Percentiles rank a stretch among this genome's conserved stretches.
Conservation (phyloP, 495 filamentous ascomycete species). For the Podospora pseudoanserina region DNA sequence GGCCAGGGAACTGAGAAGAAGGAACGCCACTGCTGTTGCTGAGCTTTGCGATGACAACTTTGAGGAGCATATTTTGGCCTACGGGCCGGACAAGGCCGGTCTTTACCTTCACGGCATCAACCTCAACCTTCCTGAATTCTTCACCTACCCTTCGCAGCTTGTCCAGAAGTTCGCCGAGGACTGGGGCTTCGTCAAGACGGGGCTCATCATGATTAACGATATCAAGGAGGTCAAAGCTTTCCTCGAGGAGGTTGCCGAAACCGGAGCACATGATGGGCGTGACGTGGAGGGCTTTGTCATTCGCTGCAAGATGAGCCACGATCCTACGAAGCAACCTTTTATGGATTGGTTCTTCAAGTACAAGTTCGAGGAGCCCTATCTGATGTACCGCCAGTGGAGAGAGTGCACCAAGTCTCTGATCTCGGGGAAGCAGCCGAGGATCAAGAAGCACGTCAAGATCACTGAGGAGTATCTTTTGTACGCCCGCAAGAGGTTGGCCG, state of each 20-base stretch:
- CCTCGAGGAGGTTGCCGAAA: conserved; percentile 76
- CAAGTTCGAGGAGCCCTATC: conserved; percentile 98
- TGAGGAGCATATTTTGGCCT: conserved; percentile 94
- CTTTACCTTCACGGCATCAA: conserved; percentile 96
- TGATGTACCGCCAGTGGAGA: conserved; percentile 98
- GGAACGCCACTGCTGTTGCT: conserved; percentile 90
- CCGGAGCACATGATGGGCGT: conserved; percentile 79
- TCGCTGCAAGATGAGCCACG: conserved; percentile 64
- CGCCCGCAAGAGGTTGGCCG: conserved; percentile 66
- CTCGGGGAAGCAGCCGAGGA: conserved; percentile 64
- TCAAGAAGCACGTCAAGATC: conserved; percentile 82
- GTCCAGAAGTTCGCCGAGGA: conserved; percentile 86
- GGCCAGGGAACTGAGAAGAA: conserved; percentile 64
- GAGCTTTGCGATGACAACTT: conserved; percentile 96
- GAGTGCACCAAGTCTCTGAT: conserved; percentile 94
- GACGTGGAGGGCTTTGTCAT: conserved; percentile 98
- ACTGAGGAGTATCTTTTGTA: conserved; percentile 87
- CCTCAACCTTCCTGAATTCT: conserved; percentile 83
- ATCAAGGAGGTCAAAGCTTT: conserved; percentile 69
- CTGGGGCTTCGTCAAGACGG: conserved; percentile 91
- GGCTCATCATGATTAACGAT: conserved; percentile 73
- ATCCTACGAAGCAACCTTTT: conserved; percentile 44
- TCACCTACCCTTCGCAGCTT: conserved; percentile 70
- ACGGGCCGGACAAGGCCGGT: conserved; percentile 76
- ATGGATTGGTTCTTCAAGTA: conserved; percentile 99